phyloP scores from a whole-genome alignment of 75 land plant genomes.

The Pinus taeda region DNA sequence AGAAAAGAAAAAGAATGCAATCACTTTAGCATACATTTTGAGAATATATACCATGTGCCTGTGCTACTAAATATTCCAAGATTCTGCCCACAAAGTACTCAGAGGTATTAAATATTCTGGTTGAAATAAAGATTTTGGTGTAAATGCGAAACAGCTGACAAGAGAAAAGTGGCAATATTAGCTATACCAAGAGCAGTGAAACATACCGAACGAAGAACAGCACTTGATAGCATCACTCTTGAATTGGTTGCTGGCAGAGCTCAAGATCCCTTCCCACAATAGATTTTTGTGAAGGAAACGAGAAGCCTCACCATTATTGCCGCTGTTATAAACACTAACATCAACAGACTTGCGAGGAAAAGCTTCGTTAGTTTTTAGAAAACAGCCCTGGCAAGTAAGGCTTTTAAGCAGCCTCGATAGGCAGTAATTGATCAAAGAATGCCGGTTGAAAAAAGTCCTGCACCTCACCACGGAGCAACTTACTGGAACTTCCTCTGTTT shows the following conservation, averaged over 20 bases:
- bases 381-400: slow-evolving; percentile 11
- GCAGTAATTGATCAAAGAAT: slow-evolving; percentile 1
- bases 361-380: not conserved
- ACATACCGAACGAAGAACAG: slow-evolving; percentile 10
- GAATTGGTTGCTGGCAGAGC: not conserved
- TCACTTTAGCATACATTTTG: not conserved
- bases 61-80: not conserved
- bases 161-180: not conserved
- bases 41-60: not conserved
- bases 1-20: not conserved
- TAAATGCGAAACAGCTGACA: not conserved
- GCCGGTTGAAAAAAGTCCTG: not conserved
- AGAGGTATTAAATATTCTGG: not conserved
- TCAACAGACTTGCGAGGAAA: slow-evolving; percentile 1
- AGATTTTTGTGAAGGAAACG: not conserved
- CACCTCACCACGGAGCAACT: slow-evolving; percentile 5
- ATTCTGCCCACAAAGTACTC: not conserved
- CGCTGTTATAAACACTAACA: not conserved
- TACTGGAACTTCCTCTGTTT: not conserved
- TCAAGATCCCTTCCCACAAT: slow-evolving; percentile 6
- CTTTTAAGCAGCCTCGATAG: slow-evolving; percentile 1
- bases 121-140: not conserved
- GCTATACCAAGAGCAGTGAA: not conserved
- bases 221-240: slow-evolving; percentile 7
- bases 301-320: not conserved